phyloP scores from a whole-genome alignment of 352 stramenopile species.

The Pythium periplocum region DNA sequence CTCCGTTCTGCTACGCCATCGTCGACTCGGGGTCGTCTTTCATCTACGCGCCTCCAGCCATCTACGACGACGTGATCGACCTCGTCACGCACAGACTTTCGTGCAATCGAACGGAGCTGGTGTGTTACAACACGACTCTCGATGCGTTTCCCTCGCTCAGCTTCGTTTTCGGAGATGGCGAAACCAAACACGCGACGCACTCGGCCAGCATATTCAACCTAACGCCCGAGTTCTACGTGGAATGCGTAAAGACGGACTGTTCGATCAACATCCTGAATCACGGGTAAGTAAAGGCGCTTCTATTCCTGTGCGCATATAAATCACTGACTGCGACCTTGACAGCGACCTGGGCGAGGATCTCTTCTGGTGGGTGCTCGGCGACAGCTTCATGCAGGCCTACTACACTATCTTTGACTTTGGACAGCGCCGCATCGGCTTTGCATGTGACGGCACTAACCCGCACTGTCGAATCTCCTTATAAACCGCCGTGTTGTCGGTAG shows the following conservation, averaged over 20 bases:
- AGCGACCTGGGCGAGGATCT: conserved; percentile 33
- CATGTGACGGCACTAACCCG: conserved; percentile 20
- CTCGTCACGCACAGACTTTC: conserved; percentile 22
- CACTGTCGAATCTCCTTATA: conserved; percentile 10
- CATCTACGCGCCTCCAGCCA: conserved; percentile 32
- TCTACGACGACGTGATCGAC: conserved; percentile 35
- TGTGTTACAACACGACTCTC: conserved; percentile 23
- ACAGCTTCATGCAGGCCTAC: conserved; percentile 53
- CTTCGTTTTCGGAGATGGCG: conserved; percentile 30
- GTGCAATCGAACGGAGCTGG: conserved; percentile 24
- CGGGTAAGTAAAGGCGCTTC: conserved; percentile 17
- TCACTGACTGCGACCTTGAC: background rate
- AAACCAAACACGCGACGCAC: background rate
- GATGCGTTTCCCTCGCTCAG: conserved; percentile 41
- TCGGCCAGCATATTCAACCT: conserved; percentile 36
- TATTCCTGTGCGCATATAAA: background rate
- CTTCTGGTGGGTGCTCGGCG: conserved; percentile 59
- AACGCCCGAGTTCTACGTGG: conserved; percentile 30
- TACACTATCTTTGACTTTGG: conserved; percentile 62
- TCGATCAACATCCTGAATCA: conserved; percentile 42
- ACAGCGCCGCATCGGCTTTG: conserved; percentile 37
- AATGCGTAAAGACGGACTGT: conserved; percentile 27
- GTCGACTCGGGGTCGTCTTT: conserved; percentile 50
- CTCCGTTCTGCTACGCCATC: conserved; percentile 43
- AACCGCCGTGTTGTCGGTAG: background rate